Conservation (phyloP, 495 filamentous ascomycete genomes). For the Tetracladium marchalianum region DNA sequence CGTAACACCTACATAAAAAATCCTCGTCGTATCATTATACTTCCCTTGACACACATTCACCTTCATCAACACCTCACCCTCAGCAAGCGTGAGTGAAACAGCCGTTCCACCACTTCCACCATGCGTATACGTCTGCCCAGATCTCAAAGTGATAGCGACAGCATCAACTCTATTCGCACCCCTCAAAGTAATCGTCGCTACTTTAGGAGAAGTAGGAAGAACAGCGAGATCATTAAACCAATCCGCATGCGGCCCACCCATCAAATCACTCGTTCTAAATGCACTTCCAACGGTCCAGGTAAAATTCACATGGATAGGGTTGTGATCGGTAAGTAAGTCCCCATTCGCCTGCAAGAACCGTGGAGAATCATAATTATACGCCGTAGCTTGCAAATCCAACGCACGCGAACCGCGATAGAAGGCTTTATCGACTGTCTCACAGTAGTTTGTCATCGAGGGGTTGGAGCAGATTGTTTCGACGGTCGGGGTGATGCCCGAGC, state of each 20-base stretch:
- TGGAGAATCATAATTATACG: slow-evolving; percentile 37
- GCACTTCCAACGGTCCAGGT: slow-evolving; percentile 32
- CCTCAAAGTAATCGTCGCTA: slow-evolving; percentile 31
- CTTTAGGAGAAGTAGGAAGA: slow-evolving; percentile 26
- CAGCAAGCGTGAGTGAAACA: slow-evolving; percentile 31
- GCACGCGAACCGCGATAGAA: slow-evolving; percentile 43
- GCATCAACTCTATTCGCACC: slow-evolving; percentile 40
- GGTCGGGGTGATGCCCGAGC: slow-evolving; percentile 32
- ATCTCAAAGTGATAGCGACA: slow-evolving; percentile 34
- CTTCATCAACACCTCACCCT: slow-evolving; percentile 36
- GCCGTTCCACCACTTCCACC: slow-evolving; percentile 43
- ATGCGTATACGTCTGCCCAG: slow-evolving; percentile 38
- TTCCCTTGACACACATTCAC: slow-evolving; percentile 43
- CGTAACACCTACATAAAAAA: slow-evolving; percentile 46
- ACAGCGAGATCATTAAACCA: slow-evolving; percentile 46
- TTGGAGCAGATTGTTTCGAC: slow-evolving; percentile 37
- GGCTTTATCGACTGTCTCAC: slow-evolving; percentile 56
- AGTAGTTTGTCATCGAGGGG: slow-evolving; percentile 34
- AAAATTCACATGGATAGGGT: slow-evolving; percentile 46
- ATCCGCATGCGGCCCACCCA: slow-evolving; percentile 40
- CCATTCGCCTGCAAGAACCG: slow-evolving; percentile 43
- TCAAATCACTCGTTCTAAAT: slow-evolving; percentile 36
- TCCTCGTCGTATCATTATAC: slow-evolving; percentile 36
- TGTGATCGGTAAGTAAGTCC: slow-evolving; percentile 49
- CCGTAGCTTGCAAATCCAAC: slow-evolving; percentile 29